phyloP scores from a whole-genome alignment of 257 asterid species.

The Rubia yunnanensis region DNA sequence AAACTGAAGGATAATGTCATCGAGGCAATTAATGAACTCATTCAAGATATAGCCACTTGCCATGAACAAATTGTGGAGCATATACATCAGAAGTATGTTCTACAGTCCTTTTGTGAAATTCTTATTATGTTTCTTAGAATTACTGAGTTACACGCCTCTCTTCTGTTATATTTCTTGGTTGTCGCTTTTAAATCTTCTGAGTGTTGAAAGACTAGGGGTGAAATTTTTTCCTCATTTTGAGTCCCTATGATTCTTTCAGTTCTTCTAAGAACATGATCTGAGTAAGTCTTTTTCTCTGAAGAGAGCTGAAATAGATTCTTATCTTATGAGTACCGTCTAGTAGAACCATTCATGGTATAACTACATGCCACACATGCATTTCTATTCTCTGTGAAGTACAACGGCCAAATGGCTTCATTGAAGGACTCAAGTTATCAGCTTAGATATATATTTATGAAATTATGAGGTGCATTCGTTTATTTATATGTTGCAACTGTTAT shows the following conservation, averaged over 20 bases:
- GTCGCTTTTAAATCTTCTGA: no score
- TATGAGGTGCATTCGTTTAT: no score
- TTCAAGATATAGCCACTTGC: constrained; percentile 86
- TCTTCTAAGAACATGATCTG: neutral
- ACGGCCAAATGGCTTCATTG: neutral
- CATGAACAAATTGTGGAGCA: constrained; percentile 96
- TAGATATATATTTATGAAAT: no score
- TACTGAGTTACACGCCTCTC: no score
- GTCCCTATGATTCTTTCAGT: neutral
- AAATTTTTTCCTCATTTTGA: no score
- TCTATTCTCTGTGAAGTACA: neutral
- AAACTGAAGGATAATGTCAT: constrained; percentile 93
- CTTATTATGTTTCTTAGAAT: constrained; percentile 3
- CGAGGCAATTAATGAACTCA: constrained; percentile 90
- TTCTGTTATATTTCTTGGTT: no score
- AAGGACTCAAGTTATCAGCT: neutral
- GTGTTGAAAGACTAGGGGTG: no score
- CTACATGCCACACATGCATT: no score
- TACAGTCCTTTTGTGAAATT: constrained; percentile 9
- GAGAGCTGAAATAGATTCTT: neutral
- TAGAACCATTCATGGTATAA: neutral
- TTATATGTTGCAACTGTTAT: no score
- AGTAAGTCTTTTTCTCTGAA: neutral
- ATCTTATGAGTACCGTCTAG: neutral
- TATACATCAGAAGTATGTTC: constrained; percentile 86